phyloP scores from a whole-genome alignment of 208 protist genomes.

The Sergeia podlipaevii region DNA sequence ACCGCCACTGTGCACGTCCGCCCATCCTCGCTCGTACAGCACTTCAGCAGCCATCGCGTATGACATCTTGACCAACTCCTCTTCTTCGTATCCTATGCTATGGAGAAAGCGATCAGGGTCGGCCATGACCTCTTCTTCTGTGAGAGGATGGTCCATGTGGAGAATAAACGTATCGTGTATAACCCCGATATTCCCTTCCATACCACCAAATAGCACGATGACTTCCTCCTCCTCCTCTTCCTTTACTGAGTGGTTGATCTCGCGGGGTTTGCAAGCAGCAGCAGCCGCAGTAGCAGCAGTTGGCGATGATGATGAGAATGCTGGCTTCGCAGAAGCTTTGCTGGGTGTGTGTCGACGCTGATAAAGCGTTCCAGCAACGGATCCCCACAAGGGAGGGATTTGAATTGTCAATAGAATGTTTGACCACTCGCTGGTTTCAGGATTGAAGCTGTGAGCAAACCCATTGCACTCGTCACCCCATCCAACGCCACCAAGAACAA shows the following conservation, averaged over 20 bases:
- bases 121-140: constrained; percentile 9
- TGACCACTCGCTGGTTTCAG: constrained; percentile 27
- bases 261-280: background rate
- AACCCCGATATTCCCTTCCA: constrained; percentile 21
- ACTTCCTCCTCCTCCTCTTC: constrained; percentile 36
- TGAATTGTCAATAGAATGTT: constrained; percentile 13
- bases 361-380: constrained; percentile 35
- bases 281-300: background rate
- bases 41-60: background rate
- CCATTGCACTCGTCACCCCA: constrained; percentile 10
- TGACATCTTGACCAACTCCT: background rate
- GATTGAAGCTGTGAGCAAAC: constrained; percentile 33
- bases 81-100: constrained; percentile 18
- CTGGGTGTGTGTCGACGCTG: constrained; percentile 10
- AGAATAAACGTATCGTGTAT: constrained; percentile 37
- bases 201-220: constrained; percentile 67
- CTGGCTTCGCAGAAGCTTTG: background rate
- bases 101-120: constrained; percentile 15
- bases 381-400: constrained; percentile 35
- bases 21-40: background rate
- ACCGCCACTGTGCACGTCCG: background rate
- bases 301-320: background rate
- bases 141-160: constrained; percentile 32
- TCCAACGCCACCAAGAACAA: constrained; percentile 40
- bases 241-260: background rate